Evolutionary conservation across 208 protist genomes (phyloP).

Genomic region (Entamoeba histolytica): DNA sequence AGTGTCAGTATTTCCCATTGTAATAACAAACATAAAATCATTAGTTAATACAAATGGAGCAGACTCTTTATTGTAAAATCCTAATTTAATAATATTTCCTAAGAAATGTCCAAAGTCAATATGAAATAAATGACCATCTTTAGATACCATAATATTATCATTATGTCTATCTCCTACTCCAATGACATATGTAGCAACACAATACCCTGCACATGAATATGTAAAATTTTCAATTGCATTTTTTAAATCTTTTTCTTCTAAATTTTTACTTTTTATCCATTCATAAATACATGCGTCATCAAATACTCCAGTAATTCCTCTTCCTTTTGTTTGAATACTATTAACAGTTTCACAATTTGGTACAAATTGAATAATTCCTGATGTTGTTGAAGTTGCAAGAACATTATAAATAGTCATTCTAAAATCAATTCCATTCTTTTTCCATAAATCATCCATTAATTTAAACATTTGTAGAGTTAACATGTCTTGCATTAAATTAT

Average conservation of each 20-base stretch:
- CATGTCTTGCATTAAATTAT: slow-evolving; percentile 49
- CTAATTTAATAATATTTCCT: slow-evolving; percentile 73
- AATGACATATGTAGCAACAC: slow-evolving; percentile 71
- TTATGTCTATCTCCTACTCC: slow-evolving; percentile 52
- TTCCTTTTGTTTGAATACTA: slow-evolving; percentile 21
- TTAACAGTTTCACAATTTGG: slow-evolving; percentile 37
- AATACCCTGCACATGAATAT: slow-evolving; percentile 65
- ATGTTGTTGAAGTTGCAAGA: slow-evolving; percentile 41
- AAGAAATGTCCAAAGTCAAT: slow-evolving; percentile 85
- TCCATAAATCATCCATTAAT: slow-evolving; percentile 40
- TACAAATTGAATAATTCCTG: slow-evolving; percentile 50
- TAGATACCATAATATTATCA: slow-evolving; percentile 46
- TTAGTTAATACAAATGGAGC: slow-evolving; percentile 59
- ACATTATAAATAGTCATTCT: slow-evolving; percentile 36
- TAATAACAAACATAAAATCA: slow-evolving; percentile 6
- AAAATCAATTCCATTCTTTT: slow-evolving; percentile 27
- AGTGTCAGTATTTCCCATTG: background rate
- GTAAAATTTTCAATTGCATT: slow-evolving; percentile 52
- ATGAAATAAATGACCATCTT: slow-evolving; percentile 49
- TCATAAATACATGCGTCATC: background rate
- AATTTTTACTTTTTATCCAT: background rate
- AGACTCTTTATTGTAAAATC: slow-evolving; percentile 65
- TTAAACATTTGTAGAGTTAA: slow-evolving; percentile 46
- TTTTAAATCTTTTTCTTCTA: background rate
- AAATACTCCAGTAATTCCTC: background rate